phyloP scores from a whole-genome alignment of 2,329 filamentous ascomycete species.

The Diaporthe sp. region DNA sequence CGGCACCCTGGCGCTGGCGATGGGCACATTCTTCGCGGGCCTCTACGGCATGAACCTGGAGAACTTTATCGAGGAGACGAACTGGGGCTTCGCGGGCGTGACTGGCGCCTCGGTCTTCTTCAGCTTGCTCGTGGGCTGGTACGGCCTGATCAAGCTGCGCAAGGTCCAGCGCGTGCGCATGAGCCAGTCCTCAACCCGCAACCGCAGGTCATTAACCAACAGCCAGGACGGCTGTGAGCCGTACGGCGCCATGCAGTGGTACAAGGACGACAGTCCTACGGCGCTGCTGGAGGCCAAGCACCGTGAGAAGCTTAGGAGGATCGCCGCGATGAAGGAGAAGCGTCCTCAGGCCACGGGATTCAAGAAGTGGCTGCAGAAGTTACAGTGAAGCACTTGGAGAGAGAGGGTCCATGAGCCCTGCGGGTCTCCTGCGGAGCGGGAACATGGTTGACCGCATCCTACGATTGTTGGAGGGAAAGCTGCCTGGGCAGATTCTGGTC shows the following conservation, averaged over 20 bases:
- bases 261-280: slow-evolving; percentile 62
- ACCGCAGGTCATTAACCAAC: slow-evolving; percentile 11
- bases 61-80: slow-evolving; percentile 96
- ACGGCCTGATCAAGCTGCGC: slow-evolving; percentile 85
- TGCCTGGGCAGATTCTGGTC: background rate
- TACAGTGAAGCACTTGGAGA: slow-evolving; percentile 15
- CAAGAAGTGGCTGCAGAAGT: slow-evolving; percentile 47
- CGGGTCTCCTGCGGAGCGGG: background rate
- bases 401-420: background rate
- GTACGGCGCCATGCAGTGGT: slow-evolving; percentile 50
- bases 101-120: slow-evolving; percentile 78
- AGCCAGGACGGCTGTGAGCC: slow-evolving; percentile 24
- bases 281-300: slow-evolving; percentile 66
- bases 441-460: background rate
- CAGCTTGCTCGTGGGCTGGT: slow-evolving; percentile 83
- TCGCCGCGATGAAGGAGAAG: slow-evolving; percentile 61
- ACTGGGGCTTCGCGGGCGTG: slow-evolving; percentile 85
- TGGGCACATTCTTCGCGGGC: slow-evolving; percentile 95
- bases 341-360: slow-evolving; percentile 43
- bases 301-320: slow-evolving; percentile 65
- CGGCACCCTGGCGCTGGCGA: slow-evolving; percentile 91
- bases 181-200: slow-evolving; percentile 48
- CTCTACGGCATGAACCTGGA: slow-evolving; percentile 99
- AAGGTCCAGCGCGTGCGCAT: slow-evolving; percentile 91
- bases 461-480: background rate